Evolutionary conservation across 805 yeast species (phyloP).

Genomic region (Wickerhamiella brachini): DNA sequence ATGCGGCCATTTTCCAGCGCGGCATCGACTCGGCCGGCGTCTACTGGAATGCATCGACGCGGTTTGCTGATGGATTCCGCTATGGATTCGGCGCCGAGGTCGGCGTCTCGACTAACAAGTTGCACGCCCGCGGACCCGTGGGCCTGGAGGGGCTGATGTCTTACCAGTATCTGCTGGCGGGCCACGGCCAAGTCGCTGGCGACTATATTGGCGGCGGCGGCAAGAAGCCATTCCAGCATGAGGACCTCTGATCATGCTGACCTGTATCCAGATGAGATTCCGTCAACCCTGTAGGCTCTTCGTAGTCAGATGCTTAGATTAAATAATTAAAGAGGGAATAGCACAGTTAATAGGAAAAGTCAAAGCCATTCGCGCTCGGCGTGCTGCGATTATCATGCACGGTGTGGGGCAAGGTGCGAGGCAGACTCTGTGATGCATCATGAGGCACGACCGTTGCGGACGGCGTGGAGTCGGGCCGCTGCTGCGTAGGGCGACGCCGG

Average conservation of each 20-base stretch:
- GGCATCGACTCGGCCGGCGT: conserved; percentile 93
- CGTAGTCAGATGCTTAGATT: neutral
- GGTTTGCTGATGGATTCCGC: conserved; percentile 97
- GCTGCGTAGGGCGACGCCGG: neutral
- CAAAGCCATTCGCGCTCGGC: neutral
- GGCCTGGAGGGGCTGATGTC: conserved; percentile 95
- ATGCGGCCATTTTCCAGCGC: conserved; percentile 65
- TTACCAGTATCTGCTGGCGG: conserved; percentile 86
- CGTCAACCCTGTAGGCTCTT: too few species aligned
- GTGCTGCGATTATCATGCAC: neutral
- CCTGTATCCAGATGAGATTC: too few species aligned
- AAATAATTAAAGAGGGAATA: neutral
- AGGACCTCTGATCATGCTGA: conserved; percentile 12
- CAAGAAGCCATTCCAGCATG: conserved; percentile 55
- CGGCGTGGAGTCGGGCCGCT: neutral
- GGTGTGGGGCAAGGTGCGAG: neutral
- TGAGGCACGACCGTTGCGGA: neutral
- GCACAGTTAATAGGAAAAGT: neutral
- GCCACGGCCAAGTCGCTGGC: conserved; percentile 83
- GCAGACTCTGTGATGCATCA: too few species aligned
- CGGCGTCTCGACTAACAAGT: conserved; percentile 91
- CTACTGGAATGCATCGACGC: conserved; percentile 92
- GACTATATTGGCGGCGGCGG: conserved; percentile 95
- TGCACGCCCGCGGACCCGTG: conserved; percentile 97
- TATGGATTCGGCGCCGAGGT: conserved; percentile 99